Evolutionary conservation across 2,329 filamentous ascomycete species (phyloP).

Genomic region (Microsporum canis): DNA sequence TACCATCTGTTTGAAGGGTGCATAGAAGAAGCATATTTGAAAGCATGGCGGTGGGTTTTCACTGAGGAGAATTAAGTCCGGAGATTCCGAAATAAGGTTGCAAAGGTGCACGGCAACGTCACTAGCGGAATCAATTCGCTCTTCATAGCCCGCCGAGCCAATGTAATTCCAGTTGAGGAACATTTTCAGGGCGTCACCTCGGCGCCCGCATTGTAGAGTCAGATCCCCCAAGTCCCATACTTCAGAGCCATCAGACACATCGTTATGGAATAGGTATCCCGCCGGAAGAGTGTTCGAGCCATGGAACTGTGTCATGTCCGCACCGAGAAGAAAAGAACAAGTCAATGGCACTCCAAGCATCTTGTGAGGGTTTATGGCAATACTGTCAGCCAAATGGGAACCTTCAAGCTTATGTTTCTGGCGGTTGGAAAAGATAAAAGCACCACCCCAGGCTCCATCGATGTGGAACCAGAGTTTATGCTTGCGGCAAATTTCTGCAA

Average conservation of each 20-base stretch:
- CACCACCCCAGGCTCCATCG: conserved; percentile 83
- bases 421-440: conserved; percentile 61
- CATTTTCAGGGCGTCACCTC: conserved; percentile 76
- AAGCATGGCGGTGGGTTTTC: conserved; percentile 72
- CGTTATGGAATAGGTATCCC: conserved; percentile 68
- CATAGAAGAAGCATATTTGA: conserved; percentile 91
- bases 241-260: conserved; percentile 39
- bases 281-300: conserved; percentile 75
- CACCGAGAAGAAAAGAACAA: conserved; percentile 75
- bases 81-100: conserved; percentile 41
- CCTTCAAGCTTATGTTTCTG: conserved; percentile 58
- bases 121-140: conserved; percentile 62
- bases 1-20: conserved; percentile 44
- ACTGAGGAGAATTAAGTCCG: conserved; percentile 60
- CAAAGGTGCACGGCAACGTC: conserved; percentile 59
- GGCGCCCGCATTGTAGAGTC: conserved; percentile 83
- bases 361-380: conserved; percentile 91
- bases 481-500: conserved; percentile 58
- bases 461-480: conserved; percentile 83
- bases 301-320: conserved; percentile 67
- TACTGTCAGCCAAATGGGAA: conserved; percentile 60
- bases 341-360: conserved; percentile 89
- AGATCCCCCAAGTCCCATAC: conserved; percentile 85
- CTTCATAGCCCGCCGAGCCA: conserved; percentile 60
- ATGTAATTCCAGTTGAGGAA: conserved; percentile 86